Evolutionary conservation across 352 stramenopile genomes (phyloP).

Genomic region (Bremia lactucae): DNA sequence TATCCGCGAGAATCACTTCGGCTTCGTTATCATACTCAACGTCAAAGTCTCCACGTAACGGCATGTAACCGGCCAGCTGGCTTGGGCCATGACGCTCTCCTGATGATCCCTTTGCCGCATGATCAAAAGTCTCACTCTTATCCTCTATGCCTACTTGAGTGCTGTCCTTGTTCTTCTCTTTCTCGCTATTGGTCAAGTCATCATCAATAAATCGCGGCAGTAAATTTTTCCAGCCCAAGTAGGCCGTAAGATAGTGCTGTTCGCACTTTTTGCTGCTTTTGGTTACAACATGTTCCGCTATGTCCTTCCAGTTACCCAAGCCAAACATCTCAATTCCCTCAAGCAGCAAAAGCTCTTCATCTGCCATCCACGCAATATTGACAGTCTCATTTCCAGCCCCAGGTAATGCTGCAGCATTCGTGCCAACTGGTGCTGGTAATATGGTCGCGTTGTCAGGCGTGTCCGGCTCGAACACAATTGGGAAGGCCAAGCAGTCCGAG

Average conservation of each 20-base stretch:
- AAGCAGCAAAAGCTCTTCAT: conserved; percentile 93
- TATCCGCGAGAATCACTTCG: conserved; percentile 92
- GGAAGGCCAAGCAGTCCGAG: conserved; percentile 74
- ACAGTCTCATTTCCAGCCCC: conserved; percentile 1
- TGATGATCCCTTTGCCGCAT: conserved; percentile 6
- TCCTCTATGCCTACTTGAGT: conserved; percentile 18
- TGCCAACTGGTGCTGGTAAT: conserved; percentile 9
- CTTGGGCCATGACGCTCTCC: conserved; percentile 16
- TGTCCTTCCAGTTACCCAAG: conserved; percentile 95
- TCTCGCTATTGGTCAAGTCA: conserved; percentile 17
- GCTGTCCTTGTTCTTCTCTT: conserved; percentile 7
- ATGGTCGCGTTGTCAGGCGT: conserved; percentile 1
- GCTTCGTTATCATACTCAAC: conserved; percentile 97
- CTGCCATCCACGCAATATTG: conserved; percentile 79
- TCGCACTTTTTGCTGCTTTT: conserved; percentile 86
- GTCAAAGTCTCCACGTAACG: conserved; percentile 94
- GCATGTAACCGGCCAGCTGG: conserved; percentile 90
- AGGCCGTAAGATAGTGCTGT: conserved; percentile 78
- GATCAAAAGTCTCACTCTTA: conserved; percentile 15
- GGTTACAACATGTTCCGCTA: conserved; percentile 74
- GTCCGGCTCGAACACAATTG: conserved; percentile 45
- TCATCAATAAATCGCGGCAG: conserved; percentile 58
- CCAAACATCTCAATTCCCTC: conserved; percentile 94
- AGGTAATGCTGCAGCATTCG: conserved; percentile 11
- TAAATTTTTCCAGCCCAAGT: conserved; percentile 50